phyloP scores from a whole-genome alignment of 2,329 filamentous ascomycete species.

The Pseudocercospora musae region DNA sequence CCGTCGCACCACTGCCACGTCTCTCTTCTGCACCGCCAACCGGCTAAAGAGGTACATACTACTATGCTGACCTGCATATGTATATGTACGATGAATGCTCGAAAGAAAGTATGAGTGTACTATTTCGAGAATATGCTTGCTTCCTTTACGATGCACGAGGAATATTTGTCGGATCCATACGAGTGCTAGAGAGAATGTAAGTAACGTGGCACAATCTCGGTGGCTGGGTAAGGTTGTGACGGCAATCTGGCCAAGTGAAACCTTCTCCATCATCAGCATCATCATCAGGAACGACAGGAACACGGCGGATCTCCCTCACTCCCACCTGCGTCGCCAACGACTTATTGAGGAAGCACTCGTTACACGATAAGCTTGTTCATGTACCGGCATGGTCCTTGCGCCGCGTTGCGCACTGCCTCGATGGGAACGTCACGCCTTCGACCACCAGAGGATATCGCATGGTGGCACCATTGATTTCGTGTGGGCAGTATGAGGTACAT shows the following conservation, averaged over 20 bases:
- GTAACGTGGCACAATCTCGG: background rate
- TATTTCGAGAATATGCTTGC: background rate
- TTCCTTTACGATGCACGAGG: background rate
- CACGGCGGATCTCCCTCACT: background rate
- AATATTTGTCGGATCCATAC: background rate
- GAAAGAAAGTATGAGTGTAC: background rate
- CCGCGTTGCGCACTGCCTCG: background rate
- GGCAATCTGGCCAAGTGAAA: background rate
- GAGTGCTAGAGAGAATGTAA: no score
- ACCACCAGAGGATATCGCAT: no score
- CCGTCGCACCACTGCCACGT: background rate
- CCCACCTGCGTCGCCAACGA: background rate
- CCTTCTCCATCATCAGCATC: background rate
- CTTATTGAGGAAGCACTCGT: background rate
- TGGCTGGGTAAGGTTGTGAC: background rate
- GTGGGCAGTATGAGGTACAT: no score
- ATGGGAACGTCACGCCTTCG: background rate
- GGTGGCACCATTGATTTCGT: background rate
- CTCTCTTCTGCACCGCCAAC: background rate
- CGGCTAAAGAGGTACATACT: background rate
- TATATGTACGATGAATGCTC: background rate
- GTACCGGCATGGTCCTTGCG: background rate
- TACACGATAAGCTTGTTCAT: background rate
- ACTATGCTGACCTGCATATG: background rate
- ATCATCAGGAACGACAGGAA: no score